These are phyloP conservation scores for sunflower (Helianthus annuus) DNA, from an alignment of 129 eudicot species.

Conservation along the genomic window DNA sequence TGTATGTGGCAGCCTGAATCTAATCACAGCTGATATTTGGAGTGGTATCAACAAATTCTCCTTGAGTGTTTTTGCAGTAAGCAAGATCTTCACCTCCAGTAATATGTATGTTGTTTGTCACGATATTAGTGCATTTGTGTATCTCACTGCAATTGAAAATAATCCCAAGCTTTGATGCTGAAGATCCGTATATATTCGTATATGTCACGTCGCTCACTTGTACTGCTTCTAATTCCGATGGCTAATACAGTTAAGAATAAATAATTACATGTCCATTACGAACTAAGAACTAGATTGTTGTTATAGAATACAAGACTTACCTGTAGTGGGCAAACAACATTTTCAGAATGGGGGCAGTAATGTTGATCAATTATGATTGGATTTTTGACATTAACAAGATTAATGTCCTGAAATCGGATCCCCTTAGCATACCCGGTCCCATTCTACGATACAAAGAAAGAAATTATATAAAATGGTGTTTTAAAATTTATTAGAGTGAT, in stretches of 20 bases:
- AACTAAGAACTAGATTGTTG: background rate
- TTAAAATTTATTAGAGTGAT: background rate
- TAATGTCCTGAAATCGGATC: conserved; percentile 32
- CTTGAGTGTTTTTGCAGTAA: conserved; percentile 22
- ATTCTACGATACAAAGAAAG: conserved; percentile 14
- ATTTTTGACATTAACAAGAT: conserved; percentile 26
- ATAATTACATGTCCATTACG: too few relatives aligned
- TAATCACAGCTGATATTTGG: conserved; percentile 16
- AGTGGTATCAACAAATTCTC: conserved; percentile 17
- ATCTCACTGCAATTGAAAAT: conserved; percentile 35
- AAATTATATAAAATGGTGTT: background rate
- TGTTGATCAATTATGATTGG: conserved; percentile 50
- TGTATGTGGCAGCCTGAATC: background rate
- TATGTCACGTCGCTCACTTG: conserved; percentile 44
- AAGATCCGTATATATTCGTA: conserved; percentile 33
- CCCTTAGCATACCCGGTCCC: conserved; percentile 42
- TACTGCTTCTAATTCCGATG: conserved; percentile 31
- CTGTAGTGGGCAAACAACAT: background rate
- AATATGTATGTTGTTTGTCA: conserved; percentile 27
- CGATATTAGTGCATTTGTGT: conserved; percentile 28
- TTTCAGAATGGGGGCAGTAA: conserved; percentile 5
- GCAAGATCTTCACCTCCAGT: conserved; percentile 15
- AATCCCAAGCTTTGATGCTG: conserved; percentile 36
- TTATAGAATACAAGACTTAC: conserved; percentile 19
- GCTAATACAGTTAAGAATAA: background rate